phyloP scores from a whole-genome alignment of 1,284 basidiomycete species.

The Melampsora americana region DNA sequence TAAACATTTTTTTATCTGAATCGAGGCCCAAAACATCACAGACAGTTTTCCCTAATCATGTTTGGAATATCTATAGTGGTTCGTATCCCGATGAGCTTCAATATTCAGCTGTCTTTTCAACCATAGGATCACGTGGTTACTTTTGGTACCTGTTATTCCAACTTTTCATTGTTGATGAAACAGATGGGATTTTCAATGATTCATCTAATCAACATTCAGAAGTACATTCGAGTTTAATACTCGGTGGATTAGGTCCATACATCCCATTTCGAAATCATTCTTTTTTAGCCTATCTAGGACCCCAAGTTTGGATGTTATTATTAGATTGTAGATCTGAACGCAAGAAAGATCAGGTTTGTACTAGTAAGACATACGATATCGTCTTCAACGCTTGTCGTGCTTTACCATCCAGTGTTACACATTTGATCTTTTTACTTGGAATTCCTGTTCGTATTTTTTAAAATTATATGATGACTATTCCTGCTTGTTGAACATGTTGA shows the following conservation, averaged over 20 bases:
- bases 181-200: slow-evolving; percentile 72
- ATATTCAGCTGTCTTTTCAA: slow-evolving; percentile 68
- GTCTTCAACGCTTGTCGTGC: slow-evolving; percentile 60
- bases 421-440: slow-evolving; percentile 53
- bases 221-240: slow-evolving; percentile 56
- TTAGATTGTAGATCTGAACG: slow-evolving; percentile 83
- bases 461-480: too few relatives aligned
- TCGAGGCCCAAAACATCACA: slow-evolving; percentile 15
- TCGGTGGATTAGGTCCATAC: slow-evolving; percentile 72
- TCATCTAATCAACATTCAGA: slow-evolving; percentile 50
- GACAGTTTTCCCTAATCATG: slow-evolving; percentile 2
- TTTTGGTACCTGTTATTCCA: slow-evolving; percentile 91
- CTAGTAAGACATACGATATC: slow-evolving; percentile 66
- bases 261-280: slow-evolving; percentile 77
- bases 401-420: slow-evolving; percentile 51
- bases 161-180: slow-evolving; percentile 66
- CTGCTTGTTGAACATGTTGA: neutral
- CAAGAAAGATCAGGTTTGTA: slow-evolving; percentile 73
- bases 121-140: slow-evolving; percentile 69
- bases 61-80: slow-evolving; percentile 58
- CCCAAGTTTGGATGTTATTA: slow-evolving; percentile 61
- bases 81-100: slow-evolving; percentile 74
- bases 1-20: slow-evolving; percentile 63
- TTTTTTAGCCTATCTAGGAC: slow-evolving; percentile 62
- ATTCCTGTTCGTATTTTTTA: slow-evolving; percentile 51